These are phyloP conservation scores for Suillus paluster DNA, from an alignment of 768 basidiomycete genomes.

Conservation along the genomic window DNA sequence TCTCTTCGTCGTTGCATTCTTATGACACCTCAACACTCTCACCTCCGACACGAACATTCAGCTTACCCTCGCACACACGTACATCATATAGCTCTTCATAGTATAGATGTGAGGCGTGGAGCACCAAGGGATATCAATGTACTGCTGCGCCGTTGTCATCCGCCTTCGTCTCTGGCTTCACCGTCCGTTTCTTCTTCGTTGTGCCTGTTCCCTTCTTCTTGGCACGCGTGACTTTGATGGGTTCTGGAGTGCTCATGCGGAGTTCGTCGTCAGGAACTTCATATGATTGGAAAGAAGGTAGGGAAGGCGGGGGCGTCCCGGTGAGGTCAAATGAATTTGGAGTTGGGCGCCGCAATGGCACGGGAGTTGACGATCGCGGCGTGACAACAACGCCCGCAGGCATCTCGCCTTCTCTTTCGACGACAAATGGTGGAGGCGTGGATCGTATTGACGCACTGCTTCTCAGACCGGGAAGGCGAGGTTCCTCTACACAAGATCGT, in stretches of 20 bases:
- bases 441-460: slow-evolving; percentile 41
- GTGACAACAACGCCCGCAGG: slow-evolving; percentile 55
- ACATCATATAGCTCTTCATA: slow-evolving; percentile 26
- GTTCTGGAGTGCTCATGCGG: slow-evolving; percentile 61
- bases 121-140: background rate
- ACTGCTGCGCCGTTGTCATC: background rate
- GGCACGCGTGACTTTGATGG: slow-evolving; percentile 74
- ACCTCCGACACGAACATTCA: slow-evolving; percentile 7
- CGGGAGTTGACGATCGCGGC: slow-evolving; percentile 30
- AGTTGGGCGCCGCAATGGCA: slow-evolving; percentile 30
- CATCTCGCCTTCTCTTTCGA: slow-evolving; percentile 88
- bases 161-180: slow-evolving; percentile 22
- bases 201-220: slow-evolving; percentile 62
- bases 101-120: slow-evolving; percentile 5
- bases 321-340: slow-evolving; percentile 33
- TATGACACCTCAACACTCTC: background rate
- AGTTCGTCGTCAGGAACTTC: slow-evolving; percentile 52
- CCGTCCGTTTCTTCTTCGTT: slow-evolving; percentile 71
- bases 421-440: slow-evolving; percentile 53
- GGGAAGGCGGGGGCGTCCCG: slow-evolving; percentile 40
- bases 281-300: slow-evolving; percentile 54
- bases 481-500: slow-evolving; percentile 40
- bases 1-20: slow-evolving; percentile 20
- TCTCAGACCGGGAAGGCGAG: slow-evolving; percentile 50
- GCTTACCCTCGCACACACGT: slow-evolving; percentile 19